Evolutionary conservation across 2,329 filamentous ascomycete genomes (phyloP), one percentile per base, ranked within the genome.

Genomic region (Aspergillus ochraceoroseus): DNA sequence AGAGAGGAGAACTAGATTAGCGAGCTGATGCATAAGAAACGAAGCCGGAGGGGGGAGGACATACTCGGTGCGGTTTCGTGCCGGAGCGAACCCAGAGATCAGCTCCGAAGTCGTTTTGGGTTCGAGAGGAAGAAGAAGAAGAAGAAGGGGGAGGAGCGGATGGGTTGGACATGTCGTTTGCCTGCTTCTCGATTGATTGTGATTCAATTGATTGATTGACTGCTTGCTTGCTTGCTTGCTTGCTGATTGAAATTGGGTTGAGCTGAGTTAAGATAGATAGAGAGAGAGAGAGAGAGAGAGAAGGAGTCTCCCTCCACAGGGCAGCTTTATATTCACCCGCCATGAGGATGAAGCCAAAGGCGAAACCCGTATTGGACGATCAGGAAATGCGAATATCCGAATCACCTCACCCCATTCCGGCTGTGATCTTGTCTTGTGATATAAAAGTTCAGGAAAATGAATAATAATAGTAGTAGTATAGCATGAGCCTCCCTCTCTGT

Each of bases 31-130:
- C 13, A 9, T 8, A 13, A 15, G 0, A 13, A 20, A 22, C 20
- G 9, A 8, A 30, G 19, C 7, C 20, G 8, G 9, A 30, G 7
- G 14, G 6, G 13, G 29, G 20, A 20, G 18, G 2, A 14, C 55
- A 2, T 49, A 62, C 59, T 2, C 57, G 49, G 14, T 50, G 46
- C 5, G 20, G 11, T 9, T 29, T 53, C 28, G 32, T 49, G n/a
- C 30, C 35, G 14, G 33, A 17, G 15, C 41, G 41, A 14, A 65
- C 50, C 63, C 63, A 66, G 43, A 61, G 56, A 22, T 66, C 62
- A 7, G 61, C 54, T 25, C 62, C 62, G 26, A 52, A 63, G 40
- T 65, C 59, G 19, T 64, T 63, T 34, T 61, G 56, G 2, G 55
- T 51, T 36, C 55, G 58, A 35, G 47, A 14, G 11, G 27, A 13